phyloP scores from a whole-genome alignment of 108 stramenopile genomes.

The Seminavis robusta region DNA sequence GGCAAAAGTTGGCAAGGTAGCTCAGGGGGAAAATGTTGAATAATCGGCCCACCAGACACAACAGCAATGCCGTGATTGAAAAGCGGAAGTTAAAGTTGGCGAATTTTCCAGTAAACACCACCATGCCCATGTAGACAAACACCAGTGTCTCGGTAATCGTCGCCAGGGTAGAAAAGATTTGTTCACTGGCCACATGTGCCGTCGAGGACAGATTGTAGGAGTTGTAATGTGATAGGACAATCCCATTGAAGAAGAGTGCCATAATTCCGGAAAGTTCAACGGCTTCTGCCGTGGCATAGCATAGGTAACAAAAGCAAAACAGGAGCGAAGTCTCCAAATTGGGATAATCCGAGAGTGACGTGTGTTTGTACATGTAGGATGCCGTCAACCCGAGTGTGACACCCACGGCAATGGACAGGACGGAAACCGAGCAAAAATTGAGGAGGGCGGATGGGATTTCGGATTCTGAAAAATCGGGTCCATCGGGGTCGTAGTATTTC shows the following conservation, averaged over 20 bases:
- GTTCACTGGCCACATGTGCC: constrained; percentile 84
- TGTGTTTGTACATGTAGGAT: constrained; percentile 86
- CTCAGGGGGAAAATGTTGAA: constrained; percentile 92
- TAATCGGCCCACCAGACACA: constrained; percentile 83
- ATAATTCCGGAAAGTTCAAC: constrained; percentile 90
- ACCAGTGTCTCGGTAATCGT: constrained; percentile 91
- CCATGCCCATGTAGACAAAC: constrained; percentile 97
- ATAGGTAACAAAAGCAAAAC: constrained; percentile 92
- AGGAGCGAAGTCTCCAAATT: constrained; percentile 92
- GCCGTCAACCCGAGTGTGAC: constrained; percentile 83
- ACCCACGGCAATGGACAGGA: constrained; percentile 77
- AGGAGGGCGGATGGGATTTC: constrained; percentile 70
- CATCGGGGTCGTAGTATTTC: constrained; percentile 76
- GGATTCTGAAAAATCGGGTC: constrained; percentile 52
- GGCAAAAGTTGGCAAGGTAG: constrained; percentile 81
- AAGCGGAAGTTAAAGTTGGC: constrained; percentile 71
- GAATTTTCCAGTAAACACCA: constrained; percentile 89
- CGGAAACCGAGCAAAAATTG: constrained; percentile 61
- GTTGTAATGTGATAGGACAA: constrained; percentile 93
- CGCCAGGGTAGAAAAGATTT: constrained; percentile 92
- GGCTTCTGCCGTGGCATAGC: constrained; percentile 91
- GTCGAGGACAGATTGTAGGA: constrained; percentile 87
- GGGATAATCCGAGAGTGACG: constrained; percentile 78
- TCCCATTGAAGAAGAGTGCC: constrained; percentile 94
- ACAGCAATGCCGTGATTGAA: constrained; percentile 69